Base-by-base conservation (phyloP, 352 stramenopile species). In the Lagenidium giganteum region DNA sequence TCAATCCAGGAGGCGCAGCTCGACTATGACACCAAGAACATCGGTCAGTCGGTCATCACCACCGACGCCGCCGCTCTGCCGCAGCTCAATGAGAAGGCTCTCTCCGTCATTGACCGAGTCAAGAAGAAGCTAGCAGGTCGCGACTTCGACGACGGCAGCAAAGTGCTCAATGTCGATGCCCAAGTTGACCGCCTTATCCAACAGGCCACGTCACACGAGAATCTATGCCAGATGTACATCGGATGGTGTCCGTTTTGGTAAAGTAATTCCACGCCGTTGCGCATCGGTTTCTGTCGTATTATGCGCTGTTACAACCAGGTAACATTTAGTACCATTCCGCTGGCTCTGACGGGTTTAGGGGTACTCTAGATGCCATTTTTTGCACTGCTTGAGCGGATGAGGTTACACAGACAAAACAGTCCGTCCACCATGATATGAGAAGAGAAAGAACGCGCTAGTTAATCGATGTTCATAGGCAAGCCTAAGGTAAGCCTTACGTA, bases 61-160 rank as follows among this genome's bases (percentile, higher is more conserved):
- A 66, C 70, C 1, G 75, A 87, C 35, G n/a, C n/a, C n/a, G n/a
- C n/a, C n/a, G n/a, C n/a, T n/a, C 57, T 87, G 34, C 79, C 80
- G 42, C 80, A 94, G 54, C 59, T 94, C 51, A 94, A 92, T 45
- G 83, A 89, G 30, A 92, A 93, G 57, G 95, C 95, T 12, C 62
- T 98, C 25, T 96, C 94, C 46, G 96, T 99, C 37, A 95, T 99
- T 37, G 76, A 94, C 27, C 87, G 97, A 24, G 95, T 99, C n/a
- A 96, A 99, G 66, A 97, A 99, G 62, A 99, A 99, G 61, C 76
- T 99, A 22, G 96, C 87, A 3, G 97, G 97, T 8, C 95, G 94
- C 5, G 97, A 99, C 61, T 99, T 99, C 62, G 80, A 93, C 49
- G 67, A 92, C 43, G 82, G 78, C 42, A 61, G 65, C n/a, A 80